Base-by-base conservation (phyloP, 78 protist genomes). In the Speleostelium caveatum region DNA sequence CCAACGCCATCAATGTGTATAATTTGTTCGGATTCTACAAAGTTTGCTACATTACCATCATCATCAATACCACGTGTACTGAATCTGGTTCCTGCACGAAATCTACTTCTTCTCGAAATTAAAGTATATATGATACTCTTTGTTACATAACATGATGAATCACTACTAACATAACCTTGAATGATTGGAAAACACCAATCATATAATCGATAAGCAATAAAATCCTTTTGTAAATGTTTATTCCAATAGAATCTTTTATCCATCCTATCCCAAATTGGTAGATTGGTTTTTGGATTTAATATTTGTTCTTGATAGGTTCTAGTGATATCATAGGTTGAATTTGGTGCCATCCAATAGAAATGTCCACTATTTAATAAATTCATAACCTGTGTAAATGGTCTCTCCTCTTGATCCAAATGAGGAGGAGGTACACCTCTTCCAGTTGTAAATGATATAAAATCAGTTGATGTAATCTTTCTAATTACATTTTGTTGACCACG, bases 21-120 rank as follows among this genome's bases (percentile, higher is more conserved):
- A 33, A 90, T 51, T 74, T 95, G 97, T 71, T 96, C 98, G 10
- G 96, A 86, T 51, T 96, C 97, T 19, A 78, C 95, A 78, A 86
- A 92, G 76, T 97, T 97, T 76, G 98, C 98, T 26, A 94, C 97
- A 68, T 83, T 68, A 7, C 98, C 97, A 36, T 87, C 93, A 67
- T 86, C 96, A 63, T 97, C 97, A 7, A 96, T 80, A 41, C 98
- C 98, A 42, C 98, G 87, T 2, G 94, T 86, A 49, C 87, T 69
- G 79, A 83, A 96, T 10, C 98, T 75, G 4, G 93, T 93, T 17
- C 98, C 98, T 1, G 96, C 95, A 1, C 96, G 73, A 35, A 85
- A 87, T 33, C 94, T 41, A 42, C 87, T 51, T 32, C 80, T 60
- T 28, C 98, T 74, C 4, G 95, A 78, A 16, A 96, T 51, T 36